phyloP scores from a whole-genome alignment of 352 stramenopile species.

The Phytophthora melonis region DNA sequence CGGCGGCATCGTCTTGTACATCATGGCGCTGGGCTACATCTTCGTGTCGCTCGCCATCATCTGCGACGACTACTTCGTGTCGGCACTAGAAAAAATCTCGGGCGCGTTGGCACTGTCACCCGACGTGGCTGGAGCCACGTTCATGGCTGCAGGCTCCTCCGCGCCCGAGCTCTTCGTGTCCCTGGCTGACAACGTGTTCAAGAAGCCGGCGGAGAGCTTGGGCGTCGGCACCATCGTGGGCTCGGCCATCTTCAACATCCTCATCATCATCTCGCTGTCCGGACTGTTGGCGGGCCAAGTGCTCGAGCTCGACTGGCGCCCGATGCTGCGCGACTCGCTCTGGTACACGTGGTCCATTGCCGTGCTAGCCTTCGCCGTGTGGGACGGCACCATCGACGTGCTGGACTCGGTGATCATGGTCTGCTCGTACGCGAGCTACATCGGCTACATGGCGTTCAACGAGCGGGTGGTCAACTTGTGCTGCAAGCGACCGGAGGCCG shows the following conservation, averaged over 20 bases:
- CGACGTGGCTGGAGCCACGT: conserved; percentile 85
- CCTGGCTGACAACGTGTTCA: conserved; percentile 81
- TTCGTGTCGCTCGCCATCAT: conserved; percentile 91
- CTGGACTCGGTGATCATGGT: conserved; percentile 75
- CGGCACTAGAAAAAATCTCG: conserved; percentile 80
- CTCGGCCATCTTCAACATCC: conserved; percentile 89
- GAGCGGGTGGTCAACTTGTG: conserved; percentile 60
- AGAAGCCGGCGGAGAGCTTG: conserved; percentile 67
- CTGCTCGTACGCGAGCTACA: conserved; percentile 74
- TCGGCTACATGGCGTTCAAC: conserved; percentile 81
- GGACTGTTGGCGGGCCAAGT: conserved; percentile 69
- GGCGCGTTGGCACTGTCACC: conserved; percentile 67
- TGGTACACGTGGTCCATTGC: conserved; percentile 79
- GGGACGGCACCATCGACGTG: conserved; percentile 67
- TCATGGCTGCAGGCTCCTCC: conserved; percentile 86
- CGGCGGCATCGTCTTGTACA: conserved; percentile 70
- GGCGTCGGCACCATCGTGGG: conserved; percentile 88
- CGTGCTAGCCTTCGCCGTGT: conserved; percentile 64
- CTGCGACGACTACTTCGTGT: conserved; percentile 91
- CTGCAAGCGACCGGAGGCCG: conserved; percentile 59
- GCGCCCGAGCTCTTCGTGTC: conserved; percentile 87
- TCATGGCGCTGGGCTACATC: conserved; percentile 71
- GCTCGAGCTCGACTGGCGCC: conserved; percentile 78
- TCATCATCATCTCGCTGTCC: conserved; percentile 88
- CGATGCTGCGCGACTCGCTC: conserved; percentile 81